Evolutionary conservation across 2,329 filamentous ascomycete species (phyloP).

Genomic region (Aquanectria penicillioides): DNA sequence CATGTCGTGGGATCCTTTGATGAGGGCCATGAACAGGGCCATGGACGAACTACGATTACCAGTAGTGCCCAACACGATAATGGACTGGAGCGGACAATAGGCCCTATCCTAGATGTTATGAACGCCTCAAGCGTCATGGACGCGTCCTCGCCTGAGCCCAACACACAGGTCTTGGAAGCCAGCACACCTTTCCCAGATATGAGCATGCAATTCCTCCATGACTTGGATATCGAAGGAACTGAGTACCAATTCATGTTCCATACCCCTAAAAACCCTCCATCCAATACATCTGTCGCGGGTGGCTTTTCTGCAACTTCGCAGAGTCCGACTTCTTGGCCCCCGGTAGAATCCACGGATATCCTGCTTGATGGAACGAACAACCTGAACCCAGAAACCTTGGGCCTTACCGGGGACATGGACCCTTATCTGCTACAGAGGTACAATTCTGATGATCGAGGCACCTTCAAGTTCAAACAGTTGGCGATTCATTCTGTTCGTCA

Average conservation of each 20-base stretch:
- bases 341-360: not conserved
- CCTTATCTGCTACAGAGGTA: slow-evolving; percentile 19
- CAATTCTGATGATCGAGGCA: slow-evolving; percentile 18
- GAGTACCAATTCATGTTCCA: slow-evolving; percentile 26
- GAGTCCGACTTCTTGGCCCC: not conserved
- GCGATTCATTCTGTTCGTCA: slow-evolving; percentile 30
- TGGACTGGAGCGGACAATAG: not conserved
- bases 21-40: not conserved
- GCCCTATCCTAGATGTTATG: not conserved
- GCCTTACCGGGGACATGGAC: slow-evolving; percentile 22
- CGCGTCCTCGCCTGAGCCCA: too few species aligned
- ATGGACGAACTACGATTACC: too few species aligned
- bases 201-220: slow-evolving; percentile 20
- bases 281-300: not conserved
- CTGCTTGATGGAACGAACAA: not conserved
- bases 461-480: slow-evolving; percentile 34
- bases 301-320: not conserved
- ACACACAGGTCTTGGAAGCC: not conserved
- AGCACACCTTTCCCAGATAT: slow-evolving; percentile 5
- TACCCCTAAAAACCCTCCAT: slow-evolving; percentile 11
- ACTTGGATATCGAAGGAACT: slow-evolving; percentile 14
- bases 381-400: slow-evolving; percentile 20
- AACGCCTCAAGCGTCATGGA: too few species aligned
- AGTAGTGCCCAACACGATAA: not conserved
- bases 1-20: not conserved